Conservation (phyloP, 805 yeast species). For the Spathaspora arborariae region DNA sequence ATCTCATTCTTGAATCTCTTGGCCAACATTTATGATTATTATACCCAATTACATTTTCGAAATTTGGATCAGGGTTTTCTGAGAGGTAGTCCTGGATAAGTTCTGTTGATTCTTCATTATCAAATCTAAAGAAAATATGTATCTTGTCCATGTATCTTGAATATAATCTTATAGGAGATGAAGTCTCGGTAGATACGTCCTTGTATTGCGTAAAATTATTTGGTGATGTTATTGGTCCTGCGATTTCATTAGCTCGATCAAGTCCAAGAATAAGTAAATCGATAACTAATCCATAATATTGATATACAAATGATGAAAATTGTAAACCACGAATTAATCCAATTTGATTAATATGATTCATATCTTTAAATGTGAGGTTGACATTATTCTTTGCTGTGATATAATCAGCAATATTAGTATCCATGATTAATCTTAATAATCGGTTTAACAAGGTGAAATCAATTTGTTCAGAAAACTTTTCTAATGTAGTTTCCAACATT, state of each 20-base stretch:
- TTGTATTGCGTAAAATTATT: constrained; percentile 76
- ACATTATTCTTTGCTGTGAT: constrained; percentile 89
- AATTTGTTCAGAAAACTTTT: constrained; percentile 74
- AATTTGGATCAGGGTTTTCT: constrained; percentile 91
- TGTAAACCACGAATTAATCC: constrained; percentile 89
- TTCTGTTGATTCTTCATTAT: constrained; percentile 68
- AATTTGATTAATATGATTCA: constrained; percentile 87
- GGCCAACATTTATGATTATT: constrained; percentile 95
- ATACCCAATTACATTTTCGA: constrained; percentile 80
- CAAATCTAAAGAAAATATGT: constrained; percentile 73
- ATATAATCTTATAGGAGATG: constrained; percentile 77
- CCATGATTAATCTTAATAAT: constrained; percentile 73
- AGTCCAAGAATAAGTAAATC: constrained; percentile 82
- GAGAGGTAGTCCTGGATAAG: constrained; percentile 70
- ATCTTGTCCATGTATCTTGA: constrained; percentile 80
- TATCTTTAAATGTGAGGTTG: constrained; percentile 80
- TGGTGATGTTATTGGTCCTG: constrained; percentile 71
- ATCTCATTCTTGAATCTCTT: constrained; percentile 81
- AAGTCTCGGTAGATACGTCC: constrained; percentile 51
- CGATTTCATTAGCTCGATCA: constrained; percentile 82
- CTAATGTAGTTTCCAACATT: constrained; percentile 71
- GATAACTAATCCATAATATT: constrained; percentile 81
- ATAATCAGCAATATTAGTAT: constrained; percentile 90
- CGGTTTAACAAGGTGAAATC: constrained; percentile 87
- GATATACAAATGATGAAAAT: constrained; percentile 84